A percentile compares a stretch with the other conserved stretches of the same genome.
Evolutionary conservation across 2,329 filamentous ascomycete genomes (phyloP).

Genomic region (Pleomassaria siparia): DNA sequence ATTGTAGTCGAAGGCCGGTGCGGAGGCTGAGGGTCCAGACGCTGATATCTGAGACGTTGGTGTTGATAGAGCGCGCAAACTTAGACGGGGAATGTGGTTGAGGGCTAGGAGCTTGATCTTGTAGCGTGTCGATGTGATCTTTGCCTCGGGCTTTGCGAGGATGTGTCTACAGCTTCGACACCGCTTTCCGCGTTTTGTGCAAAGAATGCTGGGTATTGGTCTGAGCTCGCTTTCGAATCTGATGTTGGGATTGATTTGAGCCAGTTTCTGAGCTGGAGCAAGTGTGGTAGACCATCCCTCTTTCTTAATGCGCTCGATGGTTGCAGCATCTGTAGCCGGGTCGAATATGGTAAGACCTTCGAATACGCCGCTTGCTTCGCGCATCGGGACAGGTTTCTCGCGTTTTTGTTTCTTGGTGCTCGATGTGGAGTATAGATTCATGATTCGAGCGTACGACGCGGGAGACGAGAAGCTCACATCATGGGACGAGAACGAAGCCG

Average conservation of each 20-base stretch:
- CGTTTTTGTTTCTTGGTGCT: conserved; percentile 57
- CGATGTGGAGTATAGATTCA: conserved; percentile 76
- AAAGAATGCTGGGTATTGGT: conserved; percentile 78
- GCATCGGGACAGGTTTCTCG: conserved; percentile 72
- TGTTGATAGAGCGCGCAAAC: conserved; percentile 63
- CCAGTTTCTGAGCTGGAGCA: conserved; percentile 53
- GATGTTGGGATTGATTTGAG: conserved; percentile 53
- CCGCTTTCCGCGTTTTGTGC: conserved; percentile 90
- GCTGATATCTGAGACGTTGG: conserved; percentile 46
- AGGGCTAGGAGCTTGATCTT: conserved; percentile 85
- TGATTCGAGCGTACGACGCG: conserved; percentile 80
- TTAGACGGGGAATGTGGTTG: conserved; percentile 82
- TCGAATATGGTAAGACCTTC: conserved; percentile 71
- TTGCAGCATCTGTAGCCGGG: conserved; percentile 60
- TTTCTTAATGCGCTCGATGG: conserved; percentile 57
- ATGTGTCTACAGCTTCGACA: conserved; percentile 93
- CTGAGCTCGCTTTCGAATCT: conserved; percentile 74
- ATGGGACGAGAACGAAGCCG: conserved; percentile 49
- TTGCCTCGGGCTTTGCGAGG: conserved; percentile 89
- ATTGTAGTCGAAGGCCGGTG: conserved; percentile 47
- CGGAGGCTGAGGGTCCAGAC: conserved; percentile 46
- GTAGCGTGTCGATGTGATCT: conserved; percentile 85
- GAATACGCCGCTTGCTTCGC: conserved; percentile 69
- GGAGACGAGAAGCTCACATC: conserved; percentile 70
- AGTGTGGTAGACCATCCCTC: conserved; percentile 69